phyloP scores from a whole-genome alignment of 2,329 filamentous ascomycete genomes.

The Thermothelomyces thermophilus region DNA sequence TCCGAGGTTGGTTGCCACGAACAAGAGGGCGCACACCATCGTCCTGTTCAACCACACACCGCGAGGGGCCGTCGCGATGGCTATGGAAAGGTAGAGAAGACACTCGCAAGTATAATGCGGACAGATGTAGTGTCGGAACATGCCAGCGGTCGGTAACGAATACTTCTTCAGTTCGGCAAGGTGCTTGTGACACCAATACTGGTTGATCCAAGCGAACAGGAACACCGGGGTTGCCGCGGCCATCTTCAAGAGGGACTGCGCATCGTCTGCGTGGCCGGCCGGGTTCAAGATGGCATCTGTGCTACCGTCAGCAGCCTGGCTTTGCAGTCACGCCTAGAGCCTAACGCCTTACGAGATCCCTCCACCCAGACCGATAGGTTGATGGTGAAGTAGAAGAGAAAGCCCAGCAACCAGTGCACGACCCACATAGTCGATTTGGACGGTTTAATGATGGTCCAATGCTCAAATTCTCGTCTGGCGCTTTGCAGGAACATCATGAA shows the following conservation, averaged over 20 bases:
- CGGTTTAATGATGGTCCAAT: conserved; percentile 55
- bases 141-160: conserved; percentile 64
- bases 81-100: conserved; percentile 71
- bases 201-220: conserved; percentile 61
- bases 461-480: conserved; percentile 69
- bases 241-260: conserved; percentile 39
- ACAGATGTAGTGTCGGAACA: conserved; percentile 68
- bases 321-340: background rate
- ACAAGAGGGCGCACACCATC: conserved; percentile 60
- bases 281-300: conserved; percentile 30
- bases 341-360: conserved; percentile 52
- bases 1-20: conserved; percentile 73
- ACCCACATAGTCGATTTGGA: conserved; percentile 77
- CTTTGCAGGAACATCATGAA: conserved; percentile 70
- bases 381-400: conserved; percentile 69
- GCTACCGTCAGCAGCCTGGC: conserved; percentile 13
- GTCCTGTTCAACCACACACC: conserved; percentile 65
- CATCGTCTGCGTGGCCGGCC: conserved; percentile 25
- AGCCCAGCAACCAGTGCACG: conserved; percentile 72
- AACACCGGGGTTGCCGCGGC: conserved; percentile 57
- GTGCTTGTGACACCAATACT: conserved; percentile 67
- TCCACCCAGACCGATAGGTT: conserved; percentile 80
- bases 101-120: conserved; percentile 92
- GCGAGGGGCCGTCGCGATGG: conserved; percentile 64
- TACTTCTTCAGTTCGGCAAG: conserved; percentile 72